Evolutionary conservation across 345 rosid genomes (phyloP).

Genomic region (Reutealis trisperma): DNA sequence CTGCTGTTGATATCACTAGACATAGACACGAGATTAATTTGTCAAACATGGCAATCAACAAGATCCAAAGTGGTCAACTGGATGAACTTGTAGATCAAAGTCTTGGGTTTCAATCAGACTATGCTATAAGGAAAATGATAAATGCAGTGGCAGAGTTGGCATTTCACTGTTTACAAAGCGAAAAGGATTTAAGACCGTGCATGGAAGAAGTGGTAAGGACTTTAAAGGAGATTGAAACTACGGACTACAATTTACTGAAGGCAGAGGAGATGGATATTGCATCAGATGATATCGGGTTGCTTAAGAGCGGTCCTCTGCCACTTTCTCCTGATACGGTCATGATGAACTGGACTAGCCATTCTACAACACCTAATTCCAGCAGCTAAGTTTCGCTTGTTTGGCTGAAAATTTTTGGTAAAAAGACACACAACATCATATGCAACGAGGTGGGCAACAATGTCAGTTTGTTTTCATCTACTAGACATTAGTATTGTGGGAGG

Average conservation of each 20-base stretch:
- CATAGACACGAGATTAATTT: conserved; percentile 80
- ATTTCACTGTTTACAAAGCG: conserved; percentile 71
- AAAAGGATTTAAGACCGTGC: conserved; percentile 68
- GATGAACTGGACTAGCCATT: conserved; percentile 49
- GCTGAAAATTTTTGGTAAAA: not conserved
- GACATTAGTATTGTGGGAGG: not conserved
- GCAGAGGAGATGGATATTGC: conserved; percentile 26
- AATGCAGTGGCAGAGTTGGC: conserved; percentile 79
- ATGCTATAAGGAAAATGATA: conserved; percentile 46
- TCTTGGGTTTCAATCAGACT: conserved; percentile 71
- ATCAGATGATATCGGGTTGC: conserved; percentile 43
- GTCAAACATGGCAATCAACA: conserved; percentile 71
- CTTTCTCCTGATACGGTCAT: conserved; percentile 59
- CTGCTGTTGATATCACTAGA: conserved; percentile 86
- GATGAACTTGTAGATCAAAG: conserved; percentile 67
- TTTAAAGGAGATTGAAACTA: conserved; percentile 42
- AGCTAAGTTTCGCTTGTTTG: conserved; percentile 11
- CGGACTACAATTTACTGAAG: conserved; percentile 20
- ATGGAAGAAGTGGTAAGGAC: conserved; percentile 59
- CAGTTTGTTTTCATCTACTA: not conserved
- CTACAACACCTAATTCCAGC: conserved; percentile 33
- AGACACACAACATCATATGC: not conserved
- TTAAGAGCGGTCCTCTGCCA: conserved; percentile 37
- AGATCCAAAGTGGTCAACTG: conserved; percentile 59
- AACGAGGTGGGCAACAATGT: not conserved